Conservation (phyloP, 805 yeast species). For the Kazachstania bromeliacearum region DNA sequence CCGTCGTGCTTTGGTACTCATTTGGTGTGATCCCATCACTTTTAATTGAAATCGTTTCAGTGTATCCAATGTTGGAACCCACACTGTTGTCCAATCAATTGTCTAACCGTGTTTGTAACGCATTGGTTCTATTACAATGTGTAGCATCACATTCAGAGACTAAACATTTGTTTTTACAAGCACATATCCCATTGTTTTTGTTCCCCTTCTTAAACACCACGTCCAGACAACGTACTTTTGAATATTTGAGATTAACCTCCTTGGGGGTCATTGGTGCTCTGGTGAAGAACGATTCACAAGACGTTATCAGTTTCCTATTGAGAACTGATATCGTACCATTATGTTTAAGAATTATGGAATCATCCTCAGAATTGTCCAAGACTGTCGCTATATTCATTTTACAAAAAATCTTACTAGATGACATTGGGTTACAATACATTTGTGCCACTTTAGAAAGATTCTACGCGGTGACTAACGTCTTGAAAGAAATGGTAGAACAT, state of each 20-base stretch:
- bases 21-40: slow-evolving; percentile 93
- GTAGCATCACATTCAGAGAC: slow-evolving; percentile 94
- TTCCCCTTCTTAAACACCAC: slow-evolving; percentile 92
- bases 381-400: slow-evolving; percentile 95
- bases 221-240: slow-evolving; percentile 87
- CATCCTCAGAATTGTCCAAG: slow-evolving; percentile 85
- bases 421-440: slow-evolving; percentile 80
- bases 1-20: slow-evolving; percentile 88
- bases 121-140: slow-evolving; percentile 87
- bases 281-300: slow-evolving; percentile 92
- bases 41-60: slow-evolving; percentile 79
- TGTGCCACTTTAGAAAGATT: slow-evolving; percentile 94
- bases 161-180: slow-evolving; percentile 70
- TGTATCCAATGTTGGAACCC: slow-evolving; percentile 83
- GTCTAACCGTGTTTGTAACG: slow-evolving; percentile 90
- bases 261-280: slow-evolving; percentile 95
- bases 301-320: slow-evolving; percentile 80
- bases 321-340: slow-evolving; percentile 96
- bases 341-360: slow-evolving; percentile 90
- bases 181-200: slow-evolving; percentile 84
- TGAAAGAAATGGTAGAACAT: slow-evolving; percentile 82
- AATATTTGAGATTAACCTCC: slow-evolving; percentile 83
- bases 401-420: slow-evolving; percentile 86
- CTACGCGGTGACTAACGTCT: slow-evolving; percentile 84
- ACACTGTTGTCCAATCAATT: slow-evolving; percentile 78